A percentile compares a stretch with the other conserved stretches of the same genome.
These are phyloP conservation scores for Gillenia trifoliata DNA, from an alignment of 306 rosid species.

Conservation along the genomic window DNA sequence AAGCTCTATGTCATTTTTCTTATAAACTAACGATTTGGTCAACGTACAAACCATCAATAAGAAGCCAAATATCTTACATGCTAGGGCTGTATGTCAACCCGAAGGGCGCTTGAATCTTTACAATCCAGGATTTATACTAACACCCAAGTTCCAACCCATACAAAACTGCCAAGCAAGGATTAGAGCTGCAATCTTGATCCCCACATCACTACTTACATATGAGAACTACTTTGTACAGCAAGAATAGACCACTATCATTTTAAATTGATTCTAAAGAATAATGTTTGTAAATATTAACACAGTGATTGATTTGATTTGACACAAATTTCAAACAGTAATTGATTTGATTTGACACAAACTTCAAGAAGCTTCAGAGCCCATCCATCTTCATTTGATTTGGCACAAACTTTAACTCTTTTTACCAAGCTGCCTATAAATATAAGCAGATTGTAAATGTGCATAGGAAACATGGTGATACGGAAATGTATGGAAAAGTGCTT, in stretches of 20 bases:
- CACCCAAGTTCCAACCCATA: not conserved
- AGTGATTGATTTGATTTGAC: too few species aligned
- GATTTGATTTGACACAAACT: too few species aligned
- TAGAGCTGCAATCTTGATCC: not conserved
- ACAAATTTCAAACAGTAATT: too few species aligned
- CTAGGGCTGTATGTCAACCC: not conserved
- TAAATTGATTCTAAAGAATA: not conserved
- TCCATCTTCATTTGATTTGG: conserved; percentile 46
- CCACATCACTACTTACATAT: not conserved
- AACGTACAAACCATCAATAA: too few species aligned
- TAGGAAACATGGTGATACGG: not conserved
- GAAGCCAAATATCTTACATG: too few species aligned
- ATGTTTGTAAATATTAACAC: too few species aligned
- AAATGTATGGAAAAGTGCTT: not conserved
- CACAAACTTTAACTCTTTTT: conserved; percentile 46
- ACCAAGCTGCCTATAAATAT: conserved; percentile 48
- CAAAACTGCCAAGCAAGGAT: not conserved
- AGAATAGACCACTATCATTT: too few species aligned
- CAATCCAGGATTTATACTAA: not conserved
- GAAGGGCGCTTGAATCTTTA: not conserved
- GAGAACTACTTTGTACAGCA: not conserved
- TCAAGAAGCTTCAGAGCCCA: conserved; percentile 33
- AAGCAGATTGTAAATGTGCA: not conserved
- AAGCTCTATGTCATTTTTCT: too few species aligned
- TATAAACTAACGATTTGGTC: too few species aligned